These are phyloP conservation scores for Aureobasidium sp. DNA, from an alignment of 2,329 filamentous ascomycete species.

Conservation along the genomic window DNA sequence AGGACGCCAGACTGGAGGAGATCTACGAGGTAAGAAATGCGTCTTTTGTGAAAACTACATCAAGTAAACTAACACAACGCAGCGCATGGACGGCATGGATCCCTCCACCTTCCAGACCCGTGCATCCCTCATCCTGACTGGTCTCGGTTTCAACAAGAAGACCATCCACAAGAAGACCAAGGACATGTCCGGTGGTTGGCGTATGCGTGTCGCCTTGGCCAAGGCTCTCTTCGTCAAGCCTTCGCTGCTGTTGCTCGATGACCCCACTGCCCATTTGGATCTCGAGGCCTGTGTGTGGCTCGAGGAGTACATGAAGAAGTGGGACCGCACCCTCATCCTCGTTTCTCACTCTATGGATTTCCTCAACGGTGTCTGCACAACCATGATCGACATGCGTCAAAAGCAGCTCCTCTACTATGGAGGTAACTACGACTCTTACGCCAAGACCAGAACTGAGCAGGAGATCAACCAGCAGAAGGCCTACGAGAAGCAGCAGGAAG, in stretches of 20 bases:
- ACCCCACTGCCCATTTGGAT: constrained; percentile 98
- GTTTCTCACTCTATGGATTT: constrained; percentile 99
- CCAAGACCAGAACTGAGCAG: constrained; percentile 88
- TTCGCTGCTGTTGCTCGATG: constrained; percentile 87
- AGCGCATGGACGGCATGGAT: constrained; percentile 97
- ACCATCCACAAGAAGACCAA: constrained; percentile 99
- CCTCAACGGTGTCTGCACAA: constrained; percentile 96
- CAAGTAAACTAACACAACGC: constrained; percentile 9
- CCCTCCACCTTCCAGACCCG: constrained; percentile 94
- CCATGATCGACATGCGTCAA: constrained; percentile 96
- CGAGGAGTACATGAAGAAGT: constrained; percentile 99
- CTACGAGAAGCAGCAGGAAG: constrained; percentile 97
- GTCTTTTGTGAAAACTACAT: not conserved
- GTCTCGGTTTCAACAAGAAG: constrained; percentile 97
- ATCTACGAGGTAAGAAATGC: constrained; percentile 73
- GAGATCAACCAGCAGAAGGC: constrained; percentile 99
- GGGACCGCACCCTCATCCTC: constrained; percentile 92
- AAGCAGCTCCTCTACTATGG: constrained; percentile 93
- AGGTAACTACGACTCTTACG: constrained; percentile 97
- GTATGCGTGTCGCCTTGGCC: constrained; percentile 96
- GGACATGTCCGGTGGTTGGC: constrained; percentile 99
- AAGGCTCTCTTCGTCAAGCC: constrained; percentile 99
- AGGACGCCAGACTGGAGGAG: constrained; percentile 82
- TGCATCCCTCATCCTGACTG: constrained; percentile 91
- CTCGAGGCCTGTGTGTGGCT: constrained; percentile 99